Conservation (phyloP, 768 basidiomycete genomes). For the Naematelia aurantialba region DNA sequence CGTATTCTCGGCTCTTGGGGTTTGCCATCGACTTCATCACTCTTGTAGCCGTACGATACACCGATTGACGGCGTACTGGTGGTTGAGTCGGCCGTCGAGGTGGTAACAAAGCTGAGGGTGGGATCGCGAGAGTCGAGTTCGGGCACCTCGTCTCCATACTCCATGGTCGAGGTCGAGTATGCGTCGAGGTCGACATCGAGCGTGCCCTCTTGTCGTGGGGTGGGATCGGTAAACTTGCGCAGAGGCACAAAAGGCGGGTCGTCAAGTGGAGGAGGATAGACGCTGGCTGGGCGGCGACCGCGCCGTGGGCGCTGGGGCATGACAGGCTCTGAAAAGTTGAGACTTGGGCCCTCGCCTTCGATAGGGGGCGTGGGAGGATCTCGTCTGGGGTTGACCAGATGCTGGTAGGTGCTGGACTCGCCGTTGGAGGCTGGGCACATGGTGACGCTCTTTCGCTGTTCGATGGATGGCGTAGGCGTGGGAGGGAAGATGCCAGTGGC, state of each 20-base stretch:
- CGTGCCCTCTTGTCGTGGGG: constrained; percentile 9
- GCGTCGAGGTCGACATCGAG: constrained; percentile 40
- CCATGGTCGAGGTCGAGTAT: constrained; percentile 32
- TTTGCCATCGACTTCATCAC: constrained; percentile 18
- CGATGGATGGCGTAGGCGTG: constrained; percentile 6
- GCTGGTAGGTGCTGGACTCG: not conserved
- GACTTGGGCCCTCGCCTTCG: constrained; percentile 1
- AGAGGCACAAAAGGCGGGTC: constrained; percentile 17
- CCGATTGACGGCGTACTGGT: constrained; percentile 36
- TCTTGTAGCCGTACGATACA: constrained; percentile 24
- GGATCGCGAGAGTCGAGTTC: constrained; percentile 21
- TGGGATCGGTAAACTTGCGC: constrained; percentile 37
- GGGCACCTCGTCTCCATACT: constrained; percentile 25
- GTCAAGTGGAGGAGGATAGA: constrained; percentile 18
- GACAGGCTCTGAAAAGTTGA: constrained; percentile 23
- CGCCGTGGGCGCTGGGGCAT: constrained; percentile 20
- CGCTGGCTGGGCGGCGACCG: constrained; percentile 31
- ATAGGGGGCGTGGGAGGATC: constrained; percentile 18
- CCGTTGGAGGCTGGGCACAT: constrained; percentile 5
- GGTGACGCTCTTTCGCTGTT: constrained; percentile 8
- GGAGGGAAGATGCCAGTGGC: constrained; percentile 6
- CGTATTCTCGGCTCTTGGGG: constrained; percentile 24
- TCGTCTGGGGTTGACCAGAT: no score
- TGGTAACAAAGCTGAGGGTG: constrained; percentile 36
- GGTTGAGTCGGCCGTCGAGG: constrained; percentile 39